A percentile compares a stretch with the other conserved stretches of the same genome.
Evolutionary conservation across 2,329 filamentous ascomycete genomes (phyloP).

Genomic region (Penicillium crustosum): DNA sequence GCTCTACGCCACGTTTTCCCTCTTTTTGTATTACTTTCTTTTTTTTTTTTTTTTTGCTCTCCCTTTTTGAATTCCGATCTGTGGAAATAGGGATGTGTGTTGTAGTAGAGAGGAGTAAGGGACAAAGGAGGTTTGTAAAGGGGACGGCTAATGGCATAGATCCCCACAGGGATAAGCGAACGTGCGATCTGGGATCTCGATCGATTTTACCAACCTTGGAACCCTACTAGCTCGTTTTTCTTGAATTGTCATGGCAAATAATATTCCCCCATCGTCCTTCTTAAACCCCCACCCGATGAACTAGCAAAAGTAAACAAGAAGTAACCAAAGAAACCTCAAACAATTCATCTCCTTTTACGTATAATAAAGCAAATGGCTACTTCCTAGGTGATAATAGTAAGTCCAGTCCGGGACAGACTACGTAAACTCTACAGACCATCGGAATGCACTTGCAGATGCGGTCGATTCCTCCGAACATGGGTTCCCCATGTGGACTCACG

Average conservation of each 20-base stretch:
- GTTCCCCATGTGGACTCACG: conserved; percentile 3
- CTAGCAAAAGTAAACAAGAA: neutral
- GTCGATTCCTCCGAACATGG: conserved; percentile 9
- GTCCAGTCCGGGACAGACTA: neutral
- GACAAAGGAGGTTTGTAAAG: neutral
- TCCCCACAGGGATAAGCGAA: conserved; percentile 18
- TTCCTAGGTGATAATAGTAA: neutral
- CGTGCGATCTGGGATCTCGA: conserved; percentile 17
- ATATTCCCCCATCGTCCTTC: neutral
- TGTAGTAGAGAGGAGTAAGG: no score
- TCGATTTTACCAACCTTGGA: conserved; percentile 8
- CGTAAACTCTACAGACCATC: neutral
- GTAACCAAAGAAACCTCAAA: neutral
- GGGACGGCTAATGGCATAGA: neutral
- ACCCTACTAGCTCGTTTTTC: conserved; percentile 17
- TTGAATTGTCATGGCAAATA: neutral
- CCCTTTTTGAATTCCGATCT: neutral
- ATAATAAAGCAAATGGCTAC: neutral
- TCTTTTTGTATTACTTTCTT: no score
- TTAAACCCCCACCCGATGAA: neutral
- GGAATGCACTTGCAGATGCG: neutral
- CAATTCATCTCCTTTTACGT: neutral
- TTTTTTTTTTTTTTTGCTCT: neutral
- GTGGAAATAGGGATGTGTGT: neutral
- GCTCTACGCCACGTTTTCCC: neutral